These are phyloP conservation scores for Scopulariopsis brevicaulis DNA, from an alignment of 2,329 filamentous ascomycete genomes.

Conservation along the genomic window DNA sequence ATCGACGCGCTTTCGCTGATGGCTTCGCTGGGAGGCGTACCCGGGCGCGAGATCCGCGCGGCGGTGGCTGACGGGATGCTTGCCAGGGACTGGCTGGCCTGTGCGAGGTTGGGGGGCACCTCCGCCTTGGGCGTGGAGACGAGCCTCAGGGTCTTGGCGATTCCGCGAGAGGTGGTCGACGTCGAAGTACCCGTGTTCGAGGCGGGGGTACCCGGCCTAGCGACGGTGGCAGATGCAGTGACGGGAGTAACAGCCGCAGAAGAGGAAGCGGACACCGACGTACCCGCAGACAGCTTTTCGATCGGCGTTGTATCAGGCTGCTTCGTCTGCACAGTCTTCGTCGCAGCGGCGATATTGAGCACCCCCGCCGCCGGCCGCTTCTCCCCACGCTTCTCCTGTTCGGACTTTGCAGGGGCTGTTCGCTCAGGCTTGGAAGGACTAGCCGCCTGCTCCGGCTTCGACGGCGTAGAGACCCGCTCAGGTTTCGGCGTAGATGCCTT, in stretches of 20 bases:
- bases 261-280: not conserved
- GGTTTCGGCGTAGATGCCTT: not conserved
- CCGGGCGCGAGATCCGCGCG: constrained; percentile 39
- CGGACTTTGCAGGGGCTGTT: not conserved
- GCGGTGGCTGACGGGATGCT: not conserved
- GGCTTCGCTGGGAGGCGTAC: constrained; percentile 61
- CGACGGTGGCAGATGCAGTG: not conserved
- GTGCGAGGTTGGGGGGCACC: constrained; percentile 17
- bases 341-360: constrained; percentile 38
- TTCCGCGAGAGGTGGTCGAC: constrained; percentile 10
- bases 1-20: constrained; percentile 69
- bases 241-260: constrained; percentile 2
- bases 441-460: constrained; percentile 1
- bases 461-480: not conserved
- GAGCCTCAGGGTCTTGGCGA: constrained; percentile 57
- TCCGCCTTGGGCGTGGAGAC: constrained; percentile 57
- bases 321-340: constrained; percentile 21
- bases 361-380: constrained; percentile 28
- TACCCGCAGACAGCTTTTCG: not conserved
- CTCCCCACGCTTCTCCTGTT: constrained; percentile 16
- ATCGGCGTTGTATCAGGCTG: constrained; percentile 12
- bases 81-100: not conserved
- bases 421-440: not conserved
- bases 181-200: constrained; percentile 23
- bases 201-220: constrained; percentile 19